Base-by-base conservation (phyloP, 495 filamentous ascomycete species). In the Hypomontagnella submonticulosa region DNA sequence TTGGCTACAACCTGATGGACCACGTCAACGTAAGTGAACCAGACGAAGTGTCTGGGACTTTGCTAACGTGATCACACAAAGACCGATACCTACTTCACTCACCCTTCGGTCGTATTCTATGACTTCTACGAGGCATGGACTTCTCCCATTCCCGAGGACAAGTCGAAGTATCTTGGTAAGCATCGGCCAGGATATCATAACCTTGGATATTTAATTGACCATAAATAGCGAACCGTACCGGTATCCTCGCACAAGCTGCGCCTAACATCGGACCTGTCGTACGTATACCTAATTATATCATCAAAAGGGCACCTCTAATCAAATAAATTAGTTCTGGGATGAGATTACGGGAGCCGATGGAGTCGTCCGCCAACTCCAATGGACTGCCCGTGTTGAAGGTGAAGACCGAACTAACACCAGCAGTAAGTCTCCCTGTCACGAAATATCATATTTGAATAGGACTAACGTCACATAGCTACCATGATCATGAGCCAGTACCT, bases 1-100 rank as follows among this genome's bases (percentile, higher is more conserved):
- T 93, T 15, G 90, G 90, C 19, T 82, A 89, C 69, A 91, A 90
- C 70, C 73, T 92, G 40, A 84, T 87, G 60, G 90, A 92, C 71
- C 89, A 93, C 73, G 80, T 86, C 57, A 90, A 90, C 74, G 75
- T 77, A 50, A 67, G 75, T 67, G 12, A 10, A 4, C 16, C 9
- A 8, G 1, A 33, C 9, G 9, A 46, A 33, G 9, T 23, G 9
- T 13, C 49, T 6, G 5, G 30, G 3, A 4, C 15, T 36, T 34
- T 3, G 37, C 40, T 61, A 67, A 66, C 37, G 38, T 15, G 0
- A 5, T 15, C 27, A 30, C 8, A 10, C 30, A 19, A 34, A 81
- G 76, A 92, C 90, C 63, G 84, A 90, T 71, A 80, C 88, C 30
- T 83, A 87, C 63, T 82, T 91, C 67, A 82, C 80, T 33, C 86